These are phyloP conservation scores for Entomortierella beljakovae DNA, from an alignment of 192 early-diverging fungal genomes.

Conservation along the genomic window DNA sequence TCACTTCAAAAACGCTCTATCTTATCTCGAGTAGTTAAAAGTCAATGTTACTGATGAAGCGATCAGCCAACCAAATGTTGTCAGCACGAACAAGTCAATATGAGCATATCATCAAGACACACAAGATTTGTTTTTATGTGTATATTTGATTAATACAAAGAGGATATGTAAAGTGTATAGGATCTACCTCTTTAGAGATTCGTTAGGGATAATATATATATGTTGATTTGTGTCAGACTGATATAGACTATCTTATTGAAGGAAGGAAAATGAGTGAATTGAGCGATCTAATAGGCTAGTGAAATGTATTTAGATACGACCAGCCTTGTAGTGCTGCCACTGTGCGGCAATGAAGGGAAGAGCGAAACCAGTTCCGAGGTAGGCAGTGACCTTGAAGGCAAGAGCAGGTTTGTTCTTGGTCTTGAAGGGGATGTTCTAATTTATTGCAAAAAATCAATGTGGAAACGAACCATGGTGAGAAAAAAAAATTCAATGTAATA, in stretches of 20 bases:
- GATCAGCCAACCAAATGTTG: too few species aligned
- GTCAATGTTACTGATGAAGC: too few species aligned
- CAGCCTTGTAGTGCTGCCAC: constrained; percentile 55
- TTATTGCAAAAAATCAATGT: not conserved
- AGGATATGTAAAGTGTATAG: not conserved
- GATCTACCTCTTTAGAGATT: not conserved
- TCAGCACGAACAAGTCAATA: too few species aligned
- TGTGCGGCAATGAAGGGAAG: constrained; percentile 64
- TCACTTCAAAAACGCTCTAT: too few species aligned
- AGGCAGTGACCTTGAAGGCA: constrained; percentile 62
- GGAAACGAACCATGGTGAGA: too few species aligned
- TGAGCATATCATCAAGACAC: too few species aligned
- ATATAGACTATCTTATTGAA: not conserved
- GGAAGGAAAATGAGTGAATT: not conserved
- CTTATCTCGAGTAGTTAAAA: too few species aligned
- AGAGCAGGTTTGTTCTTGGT: constrained; percentile 69
- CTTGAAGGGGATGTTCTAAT: constrained; percentile 69
- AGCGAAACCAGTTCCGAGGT: constrained; percentile 65
- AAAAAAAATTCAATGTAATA: too few species aligned
- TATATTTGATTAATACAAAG: constrained; percentile 6
- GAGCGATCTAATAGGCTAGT: not conserved
- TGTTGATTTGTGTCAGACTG: not conserved
- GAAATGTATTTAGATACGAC: constrained; percentile 33
- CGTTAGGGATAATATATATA: too few species aligned
- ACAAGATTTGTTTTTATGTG: too few species aligned